phyloP scores from a whole-genome alignment of 78 protist genomes.

The Dictyostelium intermedium region DNA sequence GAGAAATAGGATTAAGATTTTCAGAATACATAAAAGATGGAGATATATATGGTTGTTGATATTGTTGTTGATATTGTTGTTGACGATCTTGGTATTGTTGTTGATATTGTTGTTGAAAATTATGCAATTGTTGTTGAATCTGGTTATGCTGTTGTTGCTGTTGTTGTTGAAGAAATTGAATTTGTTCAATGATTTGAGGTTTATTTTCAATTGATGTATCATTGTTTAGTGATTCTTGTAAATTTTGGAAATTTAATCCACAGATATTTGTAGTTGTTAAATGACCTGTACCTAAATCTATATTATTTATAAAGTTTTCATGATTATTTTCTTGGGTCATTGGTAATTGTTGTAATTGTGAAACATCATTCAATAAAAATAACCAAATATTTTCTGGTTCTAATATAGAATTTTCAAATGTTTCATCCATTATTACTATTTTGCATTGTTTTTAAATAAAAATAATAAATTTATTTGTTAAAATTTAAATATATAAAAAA shows the following conservation, averaged over 20 bases:
- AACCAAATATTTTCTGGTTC: not conserved
- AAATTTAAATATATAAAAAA: not conserved
- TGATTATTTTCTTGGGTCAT: not conserved
- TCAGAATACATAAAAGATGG: not conserved
- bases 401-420: not conserved
- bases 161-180: not conserved
- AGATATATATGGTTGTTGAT: not conserved
- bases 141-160: not conserved
- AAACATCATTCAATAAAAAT: not conserved
- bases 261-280: not conserved
- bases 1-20: not conserved
- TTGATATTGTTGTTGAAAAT: not conserved
- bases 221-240: not conserved
- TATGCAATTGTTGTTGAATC: not conserved
- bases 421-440: not conserved
- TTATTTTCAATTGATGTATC: not conserved
- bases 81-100: not conserved
- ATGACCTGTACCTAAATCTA: not conserved
- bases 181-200: not conserved
- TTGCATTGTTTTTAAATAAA: not conserved
- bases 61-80: constrained; percentile 2
- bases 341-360: not conserved
- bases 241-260: not conserved
- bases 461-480: not conserved
- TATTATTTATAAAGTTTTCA: not conserved